Conservation (phyloP, 495 filamentous ascomycete species). For the Aspergillus asperescens region DNA sequence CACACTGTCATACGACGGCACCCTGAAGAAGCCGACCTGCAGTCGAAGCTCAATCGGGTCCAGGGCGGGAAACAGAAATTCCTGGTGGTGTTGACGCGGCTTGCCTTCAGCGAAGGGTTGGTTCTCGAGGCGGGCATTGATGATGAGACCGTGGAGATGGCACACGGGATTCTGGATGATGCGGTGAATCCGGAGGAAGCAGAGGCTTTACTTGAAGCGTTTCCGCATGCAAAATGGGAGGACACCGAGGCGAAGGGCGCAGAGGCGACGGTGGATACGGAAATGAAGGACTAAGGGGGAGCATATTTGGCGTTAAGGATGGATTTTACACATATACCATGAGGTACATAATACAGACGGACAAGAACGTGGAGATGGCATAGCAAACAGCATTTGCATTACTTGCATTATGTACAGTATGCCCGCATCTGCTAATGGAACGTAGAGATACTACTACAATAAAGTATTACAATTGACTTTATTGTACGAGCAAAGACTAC, state of each 20-base stretch:
- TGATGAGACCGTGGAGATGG: conserved; percentile 60
- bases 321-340: background rate
- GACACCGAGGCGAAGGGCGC: conserved; percentile 11
- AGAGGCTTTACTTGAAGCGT: conserved; percentile 55
- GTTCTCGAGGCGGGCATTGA: conserved; percentile 61
- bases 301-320: conserved; percentile 2
- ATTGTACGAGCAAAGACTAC: too few species aligned
- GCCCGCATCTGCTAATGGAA: too few species aligned
- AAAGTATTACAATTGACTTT: too few species aligned
- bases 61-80: conserved; percentile 61
- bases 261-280: background rate
- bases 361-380: too few species aligned
- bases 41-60: conserved; percentile 51
- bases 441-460: too few species aligned
- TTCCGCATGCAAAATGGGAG: conserved; percentile 40
- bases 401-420: too few species aligned
- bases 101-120: conserved; percentile 61
- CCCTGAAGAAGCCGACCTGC: conserved; percentile 46
- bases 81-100: conserved; percentile 56
- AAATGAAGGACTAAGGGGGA: background rate
- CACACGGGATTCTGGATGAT: conserved; percentile 59
- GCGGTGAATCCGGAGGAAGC: conserved; percentile 66
- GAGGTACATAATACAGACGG: background rate
- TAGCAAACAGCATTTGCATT: too few species aligned
- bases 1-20: conserved; percentile 52